Evolutionary conservation across 2,329 filamentous ascomycete species (phyloP), one percentile per base, ranked within the genome.

Genomic region (Chalaropsis thielavioides): DNA sequence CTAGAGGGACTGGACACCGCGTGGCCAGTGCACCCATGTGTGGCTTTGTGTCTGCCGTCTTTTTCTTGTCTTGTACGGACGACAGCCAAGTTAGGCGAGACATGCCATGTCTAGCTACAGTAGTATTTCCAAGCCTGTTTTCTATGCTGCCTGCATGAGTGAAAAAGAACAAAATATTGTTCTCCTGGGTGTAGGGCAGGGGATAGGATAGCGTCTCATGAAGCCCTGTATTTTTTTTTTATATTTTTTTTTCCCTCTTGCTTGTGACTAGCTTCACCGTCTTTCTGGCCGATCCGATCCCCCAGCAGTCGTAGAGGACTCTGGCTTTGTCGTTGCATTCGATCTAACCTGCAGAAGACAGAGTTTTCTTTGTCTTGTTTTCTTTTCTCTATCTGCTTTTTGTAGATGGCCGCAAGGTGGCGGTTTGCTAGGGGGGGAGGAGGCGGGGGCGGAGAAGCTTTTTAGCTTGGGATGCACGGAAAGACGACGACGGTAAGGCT

Each of bases 171-270:
- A 56, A 56, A 56, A 5, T 56, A 22, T 56, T 27, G 24, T 24
- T 56, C 51, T 56, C 51, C 51, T 56, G 51, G 24, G 31, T 56
- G 31, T 56, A 56, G 51, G 51, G 31, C 31, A 56, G 51, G 51
- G 51, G 51, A 27, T 11, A 56, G n/a, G n/a, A n/a, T n/a, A 35
- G 13, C 22, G 15, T 17, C 27, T 3, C 22, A 17, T 31, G 15
- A 31, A n/a, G 24, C 22, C 51, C 22, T 35, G 51, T 6, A 31
- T 31, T 2, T 27, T 3, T n/a, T 13, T 35, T 6, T 56, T 31
- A 6, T 27, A 2, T n/a, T 13, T 35, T 35, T n/a, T 19, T 35
- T 31, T 56, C 17, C 2, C 31, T 31, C 31, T 31, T 31, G 31
- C 31, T 31, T 31, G 24, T 31, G 22, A 31, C 22, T 4, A 56